These are phyloP conservation scores for Wickerhamiella bombiphila DNA, from an alignment of 805 yeast genomes.

Conservation along the genomic window DNA sequence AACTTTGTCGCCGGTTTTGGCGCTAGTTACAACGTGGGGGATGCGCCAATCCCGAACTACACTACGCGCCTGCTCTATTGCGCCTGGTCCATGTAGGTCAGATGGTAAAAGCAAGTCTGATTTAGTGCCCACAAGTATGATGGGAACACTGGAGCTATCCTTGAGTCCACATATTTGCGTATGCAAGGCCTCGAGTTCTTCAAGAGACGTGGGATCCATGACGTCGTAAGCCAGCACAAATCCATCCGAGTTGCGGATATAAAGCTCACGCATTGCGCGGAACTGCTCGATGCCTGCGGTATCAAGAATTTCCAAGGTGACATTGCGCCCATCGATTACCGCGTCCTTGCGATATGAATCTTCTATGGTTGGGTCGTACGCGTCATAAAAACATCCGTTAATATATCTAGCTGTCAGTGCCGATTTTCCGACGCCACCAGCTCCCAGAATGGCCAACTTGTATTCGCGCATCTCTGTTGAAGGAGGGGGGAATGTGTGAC, in stretches of 20 bases:
- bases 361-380: conserved; percentile 94
- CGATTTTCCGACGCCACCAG: conserved; percentile 96
- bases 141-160: conserved; percentile 62
- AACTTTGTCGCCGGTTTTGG: background rate
- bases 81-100: background rate
- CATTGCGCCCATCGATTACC: conserved; percentile 74
- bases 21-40: background rate
- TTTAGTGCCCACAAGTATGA: conserved; percentile 84
- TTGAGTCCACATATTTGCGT: conserved; percentile 78
- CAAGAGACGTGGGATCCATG: conserved; percentile 58
- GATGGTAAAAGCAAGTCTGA: conserved; percentile 58
- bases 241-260: conserved; percentile 69
- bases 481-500: conserved; percentile 2
- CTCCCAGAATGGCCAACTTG: conserved; percentile 82
- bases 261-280: conserved; percentile 78
- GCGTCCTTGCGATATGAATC: conserved; percentile 85
- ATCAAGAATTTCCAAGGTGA: conserved; percentile 76
- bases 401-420: conserved; percentile 86
- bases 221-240: conserved; percentile 77
- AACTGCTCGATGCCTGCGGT: conserved; percentile 93
- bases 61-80: background rate
- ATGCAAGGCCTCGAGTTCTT: conserved; percentile 62
- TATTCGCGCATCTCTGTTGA: conserved; percentile 39
- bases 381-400: conserved; percentile 76
- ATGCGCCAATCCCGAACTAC: background rate